phyloP scores from a whole-genome alignment of 352 stramenopile species.

The Chrysophaeum taylorii region DNA sequence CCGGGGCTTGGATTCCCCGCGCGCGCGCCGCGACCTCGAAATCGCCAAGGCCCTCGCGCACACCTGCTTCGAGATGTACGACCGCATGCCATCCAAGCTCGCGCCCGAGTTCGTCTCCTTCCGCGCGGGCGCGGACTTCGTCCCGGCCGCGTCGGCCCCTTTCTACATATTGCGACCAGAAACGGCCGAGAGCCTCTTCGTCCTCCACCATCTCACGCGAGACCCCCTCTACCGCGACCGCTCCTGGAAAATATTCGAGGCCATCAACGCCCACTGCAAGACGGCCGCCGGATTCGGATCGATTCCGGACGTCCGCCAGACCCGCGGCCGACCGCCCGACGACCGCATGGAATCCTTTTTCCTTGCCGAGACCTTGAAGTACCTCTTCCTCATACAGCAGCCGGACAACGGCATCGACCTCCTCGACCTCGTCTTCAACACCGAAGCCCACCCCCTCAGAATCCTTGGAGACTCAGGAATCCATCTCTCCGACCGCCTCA shows the following conservation, averaged over 20 bases:
- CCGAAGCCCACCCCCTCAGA: conserved; percentile 76
- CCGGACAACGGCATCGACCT: conserved; percentile 54
- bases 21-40: conserved; percentile 64
- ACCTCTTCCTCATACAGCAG: conserved; percentile 83
- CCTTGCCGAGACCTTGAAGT: conserved; percentile 96
- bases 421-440: conserved; percentile 89
- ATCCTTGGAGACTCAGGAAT: conserved; percentile 17
- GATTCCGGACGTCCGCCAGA: conserved; percentile 47
- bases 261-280: conserved; percentile 79
- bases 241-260: conserved; percentile 85
- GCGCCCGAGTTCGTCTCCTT: conserved; percentile 83
- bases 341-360: conserved; percentile 98
- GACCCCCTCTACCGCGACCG: conserved; percentile 83
- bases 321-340: conserved; percentile 49
- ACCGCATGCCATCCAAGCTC: conserved; percentile 73
- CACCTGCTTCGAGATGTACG: conserved; percentile 80
- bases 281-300: conserved; percentile 70
- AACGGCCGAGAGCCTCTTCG: conserved; percentile 86
- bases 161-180: conserved; percentile 89
- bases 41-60: conserved; percentile 74
- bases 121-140: conserved; percentile 32
- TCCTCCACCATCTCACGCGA: conserved; percentile 85
- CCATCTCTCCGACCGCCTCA: background rate
- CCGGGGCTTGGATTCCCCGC: conserved; percentile 40
- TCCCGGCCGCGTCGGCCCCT: conserved; percentile 37